These are phyloP conservation scores for Yamadazyma akitaensis DNA, from an alignment of 805 yeast species.

Conservation along the genomic window DNA sequence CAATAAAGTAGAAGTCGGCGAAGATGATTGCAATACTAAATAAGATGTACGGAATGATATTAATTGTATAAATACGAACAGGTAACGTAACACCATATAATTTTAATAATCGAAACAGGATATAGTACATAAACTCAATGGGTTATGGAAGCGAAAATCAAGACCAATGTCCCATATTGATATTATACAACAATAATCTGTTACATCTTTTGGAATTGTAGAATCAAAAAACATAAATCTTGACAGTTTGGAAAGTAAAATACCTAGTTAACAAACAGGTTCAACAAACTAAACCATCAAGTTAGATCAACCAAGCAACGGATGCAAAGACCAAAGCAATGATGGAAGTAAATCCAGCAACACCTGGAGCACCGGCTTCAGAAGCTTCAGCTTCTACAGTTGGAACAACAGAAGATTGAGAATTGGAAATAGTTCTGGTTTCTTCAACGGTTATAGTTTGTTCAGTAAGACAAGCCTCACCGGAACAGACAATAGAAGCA, in stretches of 20 bases:
- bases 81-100: neutral
- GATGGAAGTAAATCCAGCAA: conserved; percentile 28
- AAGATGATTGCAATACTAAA: neutral
- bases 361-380: conserved; percentile 25
- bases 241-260: neutral
- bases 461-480: conserved; percentile 9
- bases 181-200: conserved; percentile 2
- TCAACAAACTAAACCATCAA: neutral
- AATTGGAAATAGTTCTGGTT: conserved; percentile 10
- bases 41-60: conserved; percentile 1
- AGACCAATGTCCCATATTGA: neutral
- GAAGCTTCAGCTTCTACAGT: conserved; percentile 13
- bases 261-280: neutral
- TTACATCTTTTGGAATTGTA: neutral
- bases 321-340: conserved; percentile 37
- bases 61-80: neutral
- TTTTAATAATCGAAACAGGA: neutral
- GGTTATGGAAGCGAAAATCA: neutral
- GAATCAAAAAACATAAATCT: neutral
- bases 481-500: conserved; percentile 11
- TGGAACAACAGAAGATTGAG: conserved; percentile 19
- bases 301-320: conserved; percentile 13
- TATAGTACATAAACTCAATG: conserved; percentile 1
- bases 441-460: conserved; percentile 9
- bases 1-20: too few species aligned